A percentile compares a stretch with the other conserved stretches of the same genome.
phyloP scores from a whole-genome alignment of 352 stramenopile genomes.

The Phytopythium montanum region DNA sequence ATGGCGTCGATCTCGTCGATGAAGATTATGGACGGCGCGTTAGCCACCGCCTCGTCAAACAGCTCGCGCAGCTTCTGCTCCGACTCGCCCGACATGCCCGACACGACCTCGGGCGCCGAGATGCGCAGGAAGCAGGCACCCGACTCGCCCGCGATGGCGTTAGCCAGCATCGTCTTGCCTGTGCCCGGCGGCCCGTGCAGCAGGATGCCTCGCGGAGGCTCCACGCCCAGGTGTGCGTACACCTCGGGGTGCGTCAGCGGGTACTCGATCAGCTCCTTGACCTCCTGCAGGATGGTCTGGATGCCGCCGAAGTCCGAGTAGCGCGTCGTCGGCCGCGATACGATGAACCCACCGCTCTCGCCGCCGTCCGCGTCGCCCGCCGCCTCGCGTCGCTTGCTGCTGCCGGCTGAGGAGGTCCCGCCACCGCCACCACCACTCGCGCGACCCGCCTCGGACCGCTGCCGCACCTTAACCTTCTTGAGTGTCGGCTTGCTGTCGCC shows the following conservation, averaged over 20 bases:
- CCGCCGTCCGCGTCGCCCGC: constrained; percentile 1
- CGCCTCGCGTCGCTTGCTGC: constrained; percentile 1
- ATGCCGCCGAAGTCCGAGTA: constrained; percentile 91
- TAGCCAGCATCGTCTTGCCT: constrained; percentile 93
- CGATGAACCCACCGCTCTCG: constrained; percentile 55
- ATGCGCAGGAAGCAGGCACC: constrained; percentile 88
- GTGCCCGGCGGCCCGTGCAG: constrained; percentile 91
- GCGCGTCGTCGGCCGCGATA: constrained; percentile 65
- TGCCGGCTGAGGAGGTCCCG: background rate
- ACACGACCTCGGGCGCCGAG: constrained; percentile 91
- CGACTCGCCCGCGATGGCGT: constrained; percentile 92
- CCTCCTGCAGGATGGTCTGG: constrained; percentile 82
- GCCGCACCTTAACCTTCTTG: constrained; percentile 74
- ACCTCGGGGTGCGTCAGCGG: constrained; percentile 92
- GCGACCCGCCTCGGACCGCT: constrained; percentile 24
- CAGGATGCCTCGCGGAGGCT: constrained; percentile 90
- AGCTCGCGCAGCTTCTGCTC: constrained; percentile 86
- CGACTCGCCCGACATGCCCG: constrained; percentile 91
- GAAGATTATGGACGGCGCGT: constrained; percentile 97
- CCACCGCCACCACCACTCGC: constrained; percentile 7
- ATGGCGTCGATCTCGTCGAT: constrained; percentile 98
- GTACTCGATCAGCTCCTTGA: constrained; percentile 95
- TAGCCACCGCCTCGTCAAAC: constrained; percentile 95
- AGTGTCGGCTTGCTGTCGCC: constrained; percentile 28
- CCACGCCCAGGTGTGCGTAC: constrained; percentile 90